Percentiles rank a stretch among this genome's conserved stretches.
phyloP scores from a whole-genome alignment of 495 filamentous ascomycete genomes.

The Neurospora sp. region DNA sequence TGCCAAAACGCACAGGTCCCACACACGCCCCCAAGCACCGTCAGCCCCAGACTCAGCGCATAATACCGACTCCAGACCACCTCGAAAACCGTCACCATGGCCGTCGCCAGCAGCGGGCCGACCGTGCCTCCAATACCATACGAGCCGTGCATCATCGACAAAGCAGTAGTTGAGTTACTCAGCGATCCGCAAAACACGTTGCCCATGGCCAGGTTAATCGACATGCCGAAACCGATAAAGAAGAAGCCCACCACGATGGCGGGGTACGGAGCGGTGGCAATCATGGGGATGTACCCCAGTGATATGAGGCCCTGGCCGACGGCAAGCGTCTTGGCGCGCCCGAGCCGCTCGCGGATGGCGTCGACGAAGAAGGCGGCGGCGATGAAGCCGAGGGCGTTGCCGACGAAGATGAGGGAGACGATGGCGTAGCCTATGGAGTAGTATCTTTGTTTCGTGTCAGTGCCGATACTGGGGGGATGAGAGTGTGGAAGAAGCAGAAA shows the following conservation, averaged over 20 bases:
- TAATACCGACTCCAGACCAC: slow-evolving; percentile 52
- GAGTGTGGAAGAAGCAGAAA: too few relatives aligned
- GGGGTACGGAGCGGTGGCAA: slow-evolving; percentile 58
- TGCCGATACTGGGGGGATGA: too few relatives aligned
- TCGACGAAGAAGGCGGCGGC: slow-evolving; percentile 56
- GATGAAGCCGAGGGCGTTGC: slow-evolving; percentile 70
- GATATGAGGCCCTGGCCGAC: slow-evolving; percentile 41
- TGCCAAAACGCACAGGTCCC: slow-evolving; percentile 50
- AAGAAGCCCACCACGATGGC: slow-evolving; percentile 55
- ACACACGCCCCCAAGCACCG: slow-evolving; percentile 37
- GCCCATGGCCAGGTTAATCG: slow-evolving; percentile 56
- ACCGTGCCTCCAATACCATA: slow-evolving; percentile 68
- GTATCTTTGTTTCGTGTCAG: slow-evolving; percentile 23
- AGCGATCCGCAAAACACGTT: slow-evolving; percentile 69
- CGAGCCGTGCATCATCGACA: slow-evolving; percentile 55
- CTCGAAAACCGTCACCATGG: slow-evolving; percentile 39
- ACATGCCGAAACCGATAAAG: slow-evolving; percentile 56
- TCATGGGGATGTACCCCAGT: slow-evolving; percentile 50
- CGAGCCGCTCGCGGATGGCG: slow-evolving; percentile 45
- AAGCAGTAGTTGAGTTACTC: slow-evolving; percentile 47
- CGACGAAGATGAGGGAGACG: slow-evolving; percentile 71
- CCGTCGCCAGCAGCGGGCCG: slow-evolving; percentile 61
- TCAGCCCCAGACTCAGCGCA: slow-evolving; percentile 41
- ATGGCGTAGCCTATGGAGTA: slow-evolving; percentile 65
- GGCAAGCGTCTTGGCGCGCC: slow-evolving; percentile 52